These are phyloP conservation scores for Jimgerdemannia flammicorona DNA, from an alignment of 192 early-diverging fungal genomes.

Conservation along the genomic window DNA sequence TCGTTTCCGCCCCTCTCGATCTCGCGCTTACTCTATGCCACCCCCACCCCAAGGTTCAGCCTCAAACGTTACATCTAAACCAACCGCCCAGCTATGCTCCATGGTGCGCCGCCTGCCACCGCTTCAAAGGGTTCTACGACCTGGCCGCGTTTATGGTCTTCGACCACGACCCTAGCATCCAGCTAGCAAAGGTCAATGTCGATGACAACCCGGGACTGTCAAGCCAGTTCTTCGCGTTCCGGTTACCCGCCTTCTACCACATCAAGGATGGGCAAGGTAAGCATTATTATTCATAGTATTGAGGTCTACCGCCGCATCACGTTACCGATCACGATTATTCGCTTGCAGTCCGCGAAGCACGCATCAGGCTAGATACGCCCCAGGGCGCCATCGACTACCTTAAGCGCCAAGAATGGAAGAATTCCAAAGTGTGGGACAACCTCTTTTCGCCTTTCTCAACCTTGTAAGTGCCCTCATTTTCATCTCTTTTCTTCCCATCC, in stretches of 20 bases:
- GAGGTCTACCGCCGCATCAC: background rate
- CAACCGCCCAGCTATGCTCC: constrained; percentile 17
- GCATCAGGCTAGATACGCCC: background rate
- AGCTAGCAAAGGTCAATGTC: constrained; percentile 19
- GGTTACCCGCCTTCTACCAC: constrained; percentile 27
- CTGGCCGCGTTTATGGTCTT: constrained; percentile 2
- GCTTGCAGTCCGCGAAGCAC: background rate
- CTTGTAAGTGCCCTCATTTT: constrained; percentile 10
- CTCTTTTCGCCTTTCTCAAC: constrained; percentile 19
- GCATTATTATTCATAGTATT: background rate
- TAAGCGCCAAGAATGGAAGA: constrained; percentile 9
- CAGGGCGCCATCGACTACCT: background rate
- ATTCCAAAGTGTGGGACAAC: constrained; percentile 4
- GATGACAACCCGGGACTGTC: constrained; percentile 26
- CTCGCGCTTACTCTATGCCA: too few relatives aligned
- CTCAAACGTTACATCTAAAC: background rate
- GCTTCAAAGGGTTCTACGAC: constrained; percentile 11
- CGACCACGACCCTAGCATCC: background rate
- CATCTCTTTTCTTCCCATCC: too few relatives aligned
- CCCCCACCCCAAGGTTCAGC: too few relatives aligned
- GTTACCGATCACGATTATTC: background rate
- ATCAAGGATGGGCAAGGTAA: constrained; percentile 30
- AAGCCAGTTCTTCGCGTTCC: constrained; percentile 27
- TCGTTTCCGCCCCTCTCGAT: background rate
- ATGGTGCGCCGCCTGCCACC: constrained; percentile 29